Base-by-base conservation (phyloP, 2,329 filamentous ascomycete genomes). In the Calonectria montana region DNA sequence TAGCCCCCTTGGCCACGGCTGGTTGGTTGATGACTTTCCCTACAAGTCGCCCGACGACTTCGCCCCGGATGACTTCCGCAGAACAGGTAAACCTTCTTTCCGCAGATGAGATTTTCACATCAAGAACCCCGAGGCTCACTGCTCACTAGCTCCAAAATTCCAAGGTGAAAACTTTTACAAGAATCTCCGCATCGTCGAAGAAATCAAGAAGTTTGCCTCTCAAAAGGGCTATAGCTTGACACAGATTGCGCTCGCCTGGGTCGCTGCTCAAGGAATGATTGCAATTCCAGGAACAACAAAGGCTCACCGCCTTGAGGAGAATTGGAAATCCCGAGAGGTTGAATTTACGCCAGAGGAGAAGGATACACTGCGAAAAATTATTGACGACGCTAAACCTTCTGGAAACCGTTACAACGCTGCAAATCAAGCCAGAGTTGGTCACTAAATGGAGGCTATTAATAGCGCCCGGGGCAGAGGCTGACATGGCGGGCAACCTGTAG, bases 231-330 rank as follows among this genome's bases (percentile, higher is more conserved):
- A 79, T 73, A 77, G 77, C 0, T 68, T 81, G n/a, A 74, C 81
- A 1, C 83, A 86, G 61, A 78, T 85, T 13, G 83, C 84, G 0
- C 80, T 85, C 0, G 82, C 84, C 0, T 86, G 84, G 84, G 83
- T 85, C 2, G 81, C 80, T 2, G 78, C 83, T 77, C 82, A 86
- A 48, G 82, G 83, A 0, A 78, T 86, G 76, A 86, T 88, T 69
- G 80, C 86, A 1, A 87, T 87, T 61, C 86, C 87, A 0, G 87
- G 87, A 3, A 86, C 85, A 0, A 87, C 84, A 1, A 86, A 86
- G 73, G 69, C 81, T 1, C 55, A 72, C 4, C 81, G 85, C 0
- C 63, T 86, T 3, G 83, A 85, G 65, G 81, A 85, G 69, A 87
- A 86, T 70, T 85, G 81, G 81, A 77, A 76, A 0, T 85, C 83